Evolutionary conservation across 2,329 filamentous ascomycete genomes (phyloP).

Genomic region (Nigrograna mackinnonii): DNA sequence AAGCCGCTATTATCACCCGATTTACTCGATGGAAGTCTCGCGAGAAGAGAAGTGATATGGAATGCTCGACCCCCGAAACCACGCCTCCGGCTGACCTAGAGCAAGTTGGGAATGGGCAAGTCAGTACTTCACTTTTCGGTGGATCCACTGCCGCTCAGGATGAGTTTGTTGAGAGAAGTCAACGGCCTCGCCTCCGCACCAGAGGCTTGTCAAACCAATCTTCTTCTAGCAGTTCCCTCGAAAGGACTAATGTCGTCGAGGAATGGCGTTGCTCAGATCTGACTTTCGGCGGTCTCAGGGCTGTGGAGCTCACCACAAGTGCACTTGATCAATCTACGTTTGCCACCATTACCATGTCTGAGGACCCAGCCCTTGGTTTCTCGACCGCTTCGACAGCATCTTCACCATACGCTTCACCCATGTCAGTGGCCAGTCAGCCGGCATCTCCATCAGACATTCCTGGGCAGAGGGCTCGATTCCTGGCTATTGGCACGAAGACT

Average conservation of each 20-base stretch:
- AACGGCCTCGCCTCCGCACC: slow-evolving; percentile 18
- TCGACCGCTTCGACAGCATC: slow-evolving; percentile 58
- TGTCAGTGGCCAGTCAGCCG: slow-evolving; percentile 51
- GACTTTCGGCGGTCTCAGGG: slow-evolving; percentile 62
- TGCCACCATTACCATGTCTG: slow-evolving; percentile 70
- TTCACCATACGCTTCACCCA: slow-evolving; percentile 58
- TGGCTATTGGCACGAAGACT: slow-evolving; percentile 78
- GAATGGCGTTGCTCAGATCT: slow-evolving; percentile 71
- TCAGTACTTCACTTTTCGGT: slow-evolving; percentile 55
- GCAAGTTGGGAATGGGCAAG: slow-evolving; percentile 17
- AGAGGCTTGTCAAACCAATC: slow-evolving; percentile 38
- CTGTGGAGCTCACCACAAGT: slow-evolving; percentile 68
- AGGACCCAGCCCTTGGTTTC: slow-evolving; percentile 74
- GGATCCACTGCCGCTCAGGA: slow-evolving; percentile 34
- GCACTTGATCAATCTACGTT: slow-evolving; percentile 76
- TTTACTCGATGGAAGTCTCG: slow-evolving; percentile 58
- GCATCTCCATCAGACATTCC: slow-evolving; percentile 67
- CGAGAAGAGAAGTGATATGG: slow-evolving; percentile 26
- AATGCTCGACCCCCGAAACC: slow-evolving; percentile 13
- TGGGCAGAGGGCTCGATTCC: slow-evolving; percentile 78
- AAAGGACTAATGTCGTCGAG: slow-evolving; percentile 47
- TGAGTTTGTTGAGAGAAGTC: slow-evolving; percentile 23
- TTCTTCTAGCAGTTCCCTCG: slow-evolving; percentile 37
- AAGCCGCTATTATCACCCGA: slow-evolving; percentile 57
- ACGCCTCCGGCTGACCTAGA: too few species aligned